Conservation (phyloP, 441 rosid genomes). For the Oxalis stricta region DNA sequence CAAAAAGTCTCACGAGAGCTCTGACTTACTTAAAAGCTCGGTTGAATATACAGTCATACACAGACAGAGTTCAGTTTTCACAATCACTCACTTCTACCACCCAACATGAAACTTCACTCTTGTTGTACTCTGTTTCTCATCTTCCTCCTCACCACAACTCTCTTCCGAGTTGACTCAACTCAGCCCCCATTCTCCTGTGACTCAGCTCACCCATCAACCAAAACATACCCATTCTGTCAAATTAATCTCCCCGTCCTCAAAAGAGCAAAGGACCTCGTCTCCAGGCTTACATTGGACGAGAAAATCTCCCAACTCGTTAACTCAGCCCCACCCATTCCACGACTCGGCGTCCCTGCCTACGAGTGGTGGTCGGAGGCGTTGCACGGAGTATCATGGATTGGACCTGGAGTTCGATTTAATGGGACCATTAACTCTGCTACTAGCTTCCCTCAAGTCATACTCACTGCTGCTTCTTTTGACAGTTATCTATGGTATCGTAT, state of each 20-base stretch:
- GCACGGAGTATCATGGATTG: slow-evolving; percentile 42
- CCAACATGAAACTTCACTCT: slow-evolving; percentile 16
- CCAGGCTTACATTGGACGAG: slow-evolving; percentile 51
- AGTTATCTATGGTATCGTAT: slow-evolving; percentile 53
- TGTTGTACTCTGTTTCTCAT: slow-evolving; percentile 2
- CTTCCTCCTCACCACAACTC: slow-evolving; percentile 5
- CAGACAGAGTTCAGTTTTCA: no score
- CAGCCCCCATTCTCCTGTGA: slow-evolving; percentile 51
- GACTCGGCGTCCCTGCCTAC: slow-evolving; percentile 57
- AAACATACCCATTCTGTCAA: slow-evolving; percentile 34
- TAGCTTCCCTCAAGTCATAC: slow-evolving; percentile 76
- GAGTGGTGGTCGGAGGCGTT: slow-evolving; percentile 89
- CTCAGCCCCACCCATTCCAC: slow-evolving; percentile 42
- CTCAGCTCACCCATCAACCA: slow-evolving; percentile 30
- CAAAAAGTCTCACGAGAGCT: no score
- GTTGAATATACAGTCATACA: no score
- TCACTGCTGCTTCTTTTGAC: slow-evolving; percentile 68
- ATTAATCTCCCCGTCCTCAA: slow-evolving; percentile 28
- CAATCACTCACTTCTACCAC: no score
- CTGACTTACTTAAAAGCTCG: no score
- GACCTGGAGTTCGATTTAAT: slow-evolving; percentile 40
- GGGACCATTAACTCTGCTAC: slow-evolving; percentile 47
- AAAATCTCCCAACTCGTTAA: slow-evolving; percentile 61
- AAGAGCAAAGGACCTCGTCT: slow-evolving; percentile 49
- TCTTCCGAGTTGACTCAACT: slow-evolving; percentile 14